Conservation (phyloP, 208 protist species). For the Leptomonas seymouri region DNA sequence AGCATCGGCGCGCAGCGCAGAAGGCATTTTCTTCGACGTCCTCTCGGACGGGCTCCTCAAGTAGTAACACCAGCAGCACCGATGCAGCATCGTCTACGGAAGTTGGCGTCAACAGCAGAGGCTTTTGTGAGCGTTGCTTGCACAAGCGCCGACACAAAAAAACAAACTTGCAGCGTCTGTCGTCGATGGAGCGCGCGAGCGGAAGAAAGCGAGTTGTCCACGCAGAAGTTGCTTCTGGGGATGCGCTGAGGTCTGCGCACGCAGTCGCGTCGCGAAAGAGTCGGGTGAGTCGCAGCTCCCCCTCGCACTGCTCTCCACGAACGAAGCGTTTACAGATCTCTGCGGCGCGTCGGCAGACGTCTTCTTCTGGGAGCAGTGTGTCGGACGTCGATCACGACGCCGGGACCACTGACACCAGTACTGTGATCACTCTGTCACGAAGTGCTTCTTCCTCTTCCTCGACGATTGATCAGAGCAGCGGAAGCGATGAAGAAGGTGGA, state of each 20-base stretch:
- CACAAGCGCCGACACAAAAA: background rate
- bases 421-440: background rate
- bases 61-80: background rate
- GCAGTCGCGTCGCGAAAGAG: conserved; percentile 3
- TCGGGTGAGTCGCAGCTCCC: background rate
- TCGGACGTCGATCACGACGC: background rate
- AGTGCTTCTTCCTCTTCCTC: background rate
- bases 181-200: background rate
- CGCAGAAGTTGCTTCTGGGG: background rate
- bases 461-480: background rate
- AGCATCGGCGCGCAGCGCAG: background rate
- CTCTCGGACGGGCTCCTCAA: background rate
- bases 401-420: background rate
- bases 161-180: background rate
- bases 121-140: background rate
- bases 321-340: background rate
- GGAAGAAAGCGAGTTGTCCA: background rate
- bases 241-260: background rate
- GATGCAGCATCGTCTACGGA: background rate
- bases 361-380: background rate
- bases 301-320: background rate
- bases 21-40: conserved; percentile 3
- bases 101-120: conserved; percentile 1
- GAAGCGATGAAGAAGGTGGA: background rate
- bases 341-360: background rate